A percentile compares a stretch with the other conserved stretches of the same genome.
Evolutionary conservation across 805 yeast genomes (phyloP).

Genomic region (Kuraishia floccosa): DNA sequence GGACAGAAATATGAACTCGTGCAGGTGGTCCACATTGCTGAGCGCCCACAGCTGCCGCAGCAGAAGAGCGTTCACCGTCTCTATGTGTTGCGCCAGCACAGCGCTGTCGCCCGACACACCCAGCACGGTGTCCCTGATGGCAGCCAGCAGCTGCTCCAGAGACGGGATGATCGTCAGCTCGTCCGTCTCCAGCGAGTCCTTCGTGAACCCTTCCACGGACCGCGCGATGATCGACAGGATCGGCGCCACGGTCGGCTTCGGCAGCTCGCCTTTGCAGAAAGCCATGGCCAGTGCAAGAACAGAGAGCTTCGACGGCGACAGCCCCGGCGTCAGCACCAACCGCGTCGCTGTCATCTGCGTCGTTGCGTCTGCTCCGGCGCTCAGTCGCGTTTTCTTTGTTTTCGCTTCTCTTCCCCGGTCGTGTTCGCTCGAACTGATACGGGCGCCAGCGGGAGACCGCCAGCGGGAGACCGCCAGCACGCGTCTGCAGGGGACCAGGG

Average conservation of each 20-base stretch:
- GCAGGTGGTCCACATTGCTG: constrained; percentile 34
- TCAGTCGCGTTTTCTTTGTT: too few species aligned
- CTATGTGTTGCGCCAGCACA: constrained; percentile 10
- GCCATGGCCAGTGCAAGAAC: constrained; percentile 34
- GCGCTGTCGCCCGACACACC: too few species aligned
- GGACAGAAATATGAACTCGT: constrained; percentile 21
- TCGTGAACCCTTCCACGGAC: too few species aligned
- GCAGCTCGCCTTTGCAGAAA: constrained; percentile 29
- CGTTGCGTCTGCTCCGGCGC: constrained; percentile 1
- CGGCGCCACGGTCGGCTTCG: constrained; percentile 23
- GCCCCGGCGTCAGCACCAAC: constrained; percentile 11
- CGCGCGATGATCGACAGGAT: constrained; percentile 28
- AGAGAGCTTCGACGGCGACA: constrained; percentile 47
- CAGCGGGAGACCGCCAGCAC: too few species aligned
- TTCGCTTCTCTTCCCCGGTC: too few species aligned
- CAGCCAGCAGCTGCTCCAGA: too few species aligned
- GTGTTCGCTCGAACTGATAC: too few species aligned
- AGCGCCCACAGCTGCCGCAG: constrained; percentile 33
- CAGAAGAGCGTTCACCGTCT: constrained; percentile 18
- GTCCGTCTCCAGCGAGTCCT: too few species aligned
- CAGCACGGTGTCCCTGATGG: too few species aligned
- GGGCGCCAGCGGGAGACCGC: too few species aligned
- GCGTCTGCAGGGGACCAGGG: too few species aligned
- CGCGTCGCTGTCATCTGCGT: neutral
- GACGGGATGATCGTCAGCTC: too few species aligned